Base-by-base conservation (phyloP, 306 rosid species). In the Castanea crenata region DNA sequence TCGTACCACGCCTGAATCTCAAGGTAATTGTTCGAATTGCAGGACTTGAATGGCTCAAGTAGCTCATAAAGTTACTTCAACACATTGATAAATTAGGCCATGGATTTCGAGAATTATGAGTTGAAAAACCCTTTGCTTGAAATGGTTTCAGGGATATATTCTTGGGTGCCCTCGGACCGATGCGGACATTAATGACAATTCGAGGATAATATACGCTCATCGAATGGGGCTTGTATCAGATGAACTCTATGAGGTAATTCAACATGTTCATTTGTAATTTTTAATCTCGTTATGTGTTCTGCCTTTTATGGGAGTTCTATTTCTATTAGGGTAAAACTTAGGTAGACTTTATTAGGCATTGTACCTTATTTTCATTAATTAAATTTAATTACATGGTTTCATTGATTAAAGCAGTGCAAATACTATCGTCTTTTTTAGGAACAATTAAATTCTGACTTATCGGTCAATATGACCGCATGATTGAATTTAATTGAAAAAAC, bases 141-240 rank as follows among this genome's bases (percentile, higher is more conserved):
- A 20, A 23, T 35, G 76, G 3, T 55, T 70, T 18, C 75, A 78
- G 81, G 81, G 81, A 1, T 78, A 78, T 25, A 21, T 69, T 56
- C n/a, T 78, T 10, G 81, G 68, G 57, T 70, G 57, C 54, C 81
- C 81, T 23, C 58, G 21, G 7, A 78, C 81, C 3, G 81, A 69
- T 57, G 2, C 41, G 25, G 16, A 19, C 9, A 38, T 78, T 63
- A 70, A 35, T 38, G 75, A 69, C 19, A 78, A 78, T 34, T 69
- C 81, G 4, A 78, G 58, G 59, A 56, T 69, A 6, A 41, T 25
- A 11, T 72, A 31, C 35, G 13, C 73, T 54, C 54, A 79, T 68
- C 78, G 78, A 51, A 72, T 61, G 73, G 78, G 78, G 4, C 73
- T 79, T n/a, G 35, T 79, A 73, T 79, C 83, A 16, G 63, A 79